Conservation (phyloP, 2,329 filamentous ascomycete genomes). For the Drechslera avenae region DNA sequence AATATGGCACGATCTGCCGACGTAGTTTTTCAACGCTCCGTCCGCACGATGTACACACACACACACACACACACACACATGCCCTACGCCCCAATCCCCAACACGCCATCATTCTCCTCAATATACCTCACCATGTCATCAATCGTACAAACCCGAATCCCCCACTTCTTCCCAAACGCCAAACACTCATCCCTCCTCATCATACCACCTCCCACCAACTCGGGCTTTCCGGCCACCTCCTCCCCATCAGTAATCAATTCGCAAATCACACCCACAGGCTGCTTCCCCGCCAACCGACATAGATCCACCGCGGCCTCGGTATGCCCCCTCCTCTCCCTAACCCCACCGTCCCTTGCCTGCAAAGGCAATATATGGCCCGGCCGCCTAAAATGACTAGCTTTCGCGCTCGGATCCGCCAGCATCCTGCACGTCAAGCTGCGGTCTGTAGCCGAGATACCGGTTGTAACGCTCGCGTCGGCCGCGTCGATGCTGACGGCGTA, state of each 20-base stretch:
- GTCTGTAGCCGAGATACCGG: constrained; percentile 89
- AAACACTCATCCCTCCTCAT: constrained; percentile 88
- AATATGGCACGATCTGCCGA: too few species aligned
- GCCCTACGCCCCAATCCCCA: constrained; percentile 8
- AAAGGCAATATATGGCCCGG: constrained; percentile 92
- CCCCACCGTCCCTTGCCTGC: constrained; percentile 77
- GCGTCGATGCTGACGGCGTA: constrained; percentile 92
- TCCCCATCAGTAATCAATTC: constrained; percentile 89
- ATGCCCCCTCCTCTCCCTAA: constrained; percentile 79
- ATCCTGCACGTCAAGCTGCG: constrained; percentile 79
- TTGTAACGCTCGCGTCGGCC: constrained; percentile 67
- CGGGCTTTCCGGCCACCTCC: constrained; percentile 69
- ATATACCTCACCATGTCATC: constrained; percentile 83
- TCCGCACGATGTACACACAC: too few species aligned
- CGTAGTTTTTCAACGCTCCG: too few species aligned
- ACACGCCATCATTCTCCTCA: constrained; percentile 70
- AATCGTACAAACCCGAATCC: constrained; percentile 93
- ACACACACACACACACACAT: too few species aligned
- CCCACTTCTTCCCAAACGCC: constrained; percentile 84
- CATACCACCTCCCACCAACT: constrained; percentile 77
- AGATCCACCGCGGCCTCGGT: constrained; percentile 94
- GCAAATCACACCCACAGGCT: constrained; percentile 79
- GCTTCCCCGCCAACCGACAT: constrained; percentile 78
- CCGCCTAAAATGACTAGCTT: constrained; percentile 69
- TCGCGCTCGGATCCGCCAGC: constrained; percentile 68